Evolutionary conservation across 768 basidiomycete genomes (phyloP), one percentile per base, ranked within the genome.

Genomic region (Coprinellus aureogranulatus): DNA sequence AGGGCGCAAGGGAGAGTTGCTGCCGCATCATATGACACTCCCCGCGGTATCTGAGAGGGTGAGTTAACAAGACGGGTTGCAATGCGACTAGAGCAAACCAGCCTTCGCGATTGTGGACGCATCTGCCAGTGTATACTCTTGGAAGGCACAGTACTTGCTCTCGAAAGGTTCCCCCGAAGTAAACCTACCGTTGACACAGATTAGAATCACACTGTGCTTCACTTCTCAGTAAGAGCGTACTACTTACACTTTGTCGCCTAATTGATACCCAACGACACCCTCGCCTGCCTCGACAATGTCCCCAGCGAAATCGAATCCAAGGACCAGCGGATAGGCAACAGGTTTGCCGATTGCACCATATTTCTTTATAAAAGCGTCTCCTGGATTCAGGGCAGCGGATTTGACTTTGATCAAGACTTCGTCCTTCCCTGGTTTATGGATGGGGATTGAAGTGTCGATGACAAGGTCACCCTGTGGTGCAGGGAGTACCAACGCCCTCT

Each of bases 231-330:
- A n/a, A n/a, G n/a, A n/a, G n/a, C n/a, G 23, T 5, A n/a, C 8
- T 8, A 64, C 78, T 61, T 70, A 82, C 81, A 86, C 81, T 64
- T 75, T 72, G 65, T 85, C 82, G 2, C 83, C 84, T 28, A 72
- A 71, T 59, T 78, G 71, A 64, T 83, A 78, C 34, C 70, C 69
- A 18, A 68, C 73, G 8, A 86, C 83, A 1, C 77, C 80, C 55
- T 78, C 77, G 2, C 84, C 85, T 45, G 85, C 70, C 31, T 70
- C 75, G 27, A 75, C 77, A 5, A 86, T 76, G 1, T 77, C 73
- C 4, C 85, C 85, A 39, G 84, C 78, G 31, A 73, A 70, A 52
- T 86, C 84, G 11, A 65, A 69, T 1, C 84, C 84, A 0, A 80
- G 57, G 2, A 85, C 68, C 4, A 75, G 74, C 12, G 80, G 84